These are phyloP conservation scores for Tolypocladium ophioglossoides DNA, from an alignment of 2,329 filamentous ascomycete genomes.

Conservation along the genomic window DNA sequence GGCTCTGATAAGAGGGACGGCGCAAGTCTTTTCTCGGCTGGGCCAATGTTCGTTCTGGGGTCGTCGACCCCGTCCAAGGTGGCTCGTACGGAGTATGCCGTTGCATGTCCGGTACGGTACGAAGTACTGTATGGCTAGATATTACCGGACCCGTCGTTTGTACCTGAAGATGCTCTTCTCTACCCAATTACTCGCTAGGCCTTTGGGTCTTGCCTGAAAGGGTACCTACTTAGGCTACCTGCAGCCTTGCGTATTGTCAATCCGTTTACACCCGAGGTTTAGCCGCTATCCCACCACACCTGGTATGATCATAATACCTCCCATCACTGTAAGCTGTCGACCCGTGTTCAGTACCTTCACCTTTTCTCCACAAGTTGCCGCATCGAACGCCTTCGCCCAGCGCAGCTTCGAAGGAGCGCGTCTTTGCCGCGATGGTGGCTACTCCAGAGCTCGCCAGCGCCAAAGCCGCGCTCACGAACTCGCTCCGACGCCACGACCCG, in stretches of 20 bases:
- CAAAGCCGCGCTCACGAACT: constrained; percentile 66
- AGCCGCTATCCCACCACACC: neutral
- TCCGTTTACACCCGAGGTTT: neutral
- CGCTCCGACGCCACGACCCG: constrained; percentile 66
- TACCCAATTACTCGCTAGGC: no score
- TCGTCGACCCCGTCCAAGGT: neutral
- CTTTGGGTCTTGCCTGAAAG: no score
- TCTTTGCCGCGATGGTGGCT: constrained; percentile 38
- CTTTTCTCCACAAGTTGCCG: neutral
- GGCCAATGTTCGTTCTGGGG: no score
- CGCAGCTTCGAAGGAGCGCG: neutral
- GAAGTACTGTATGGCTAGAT: neutral
- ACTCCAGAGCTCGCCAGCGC: constrained; percentile 65
- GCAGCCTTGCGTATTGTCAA: neutral
- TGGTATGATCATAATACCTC: neutral
- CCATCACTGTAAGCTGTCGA: neutral
- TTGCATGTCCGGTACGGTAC: neutral
- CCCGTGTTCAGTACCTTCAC: neutral
- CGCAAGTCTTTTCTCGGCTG: no score
- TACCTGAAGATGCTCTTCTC: neutral
- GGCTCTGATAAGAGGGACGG: neutral
- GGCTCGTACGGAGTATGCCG: neutral
- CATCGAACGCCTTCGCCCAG: neutral
- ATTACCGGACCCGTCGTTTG: neutral
- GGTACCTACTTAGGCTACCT: no score